phyloP scores from a whole-genome alignment of 2,329 filamentous ascomycete genomes.

The Chaetomiaceae sp. region DNA sequence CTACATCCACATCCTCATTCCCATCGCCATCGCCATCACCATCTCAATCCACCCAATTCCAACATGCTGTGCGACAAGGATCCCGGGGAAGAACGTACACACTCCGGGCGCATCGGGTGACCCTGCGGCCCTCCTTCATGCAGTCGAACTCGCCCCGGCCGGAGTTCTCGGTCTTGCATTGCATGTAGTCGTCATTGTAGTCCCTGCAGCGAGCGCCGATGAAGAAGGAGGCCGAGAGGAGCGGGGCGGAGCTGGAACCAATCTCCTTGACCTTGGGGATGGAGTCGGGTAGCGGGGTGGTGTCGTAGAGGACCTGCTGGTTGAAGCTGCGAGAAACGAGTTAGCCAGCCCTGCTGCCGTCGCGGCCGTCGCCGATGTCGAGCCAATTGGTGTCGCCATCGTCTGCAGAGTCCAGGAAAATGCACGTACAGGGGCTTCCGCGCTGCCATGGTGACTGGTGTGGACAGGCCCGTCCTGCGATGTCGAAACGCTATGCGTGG shows the following conservation, averaged over 20 bases:
- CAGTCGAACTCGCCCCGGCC: conserved; percentile 91
- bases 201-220: conserved; percentile 91
- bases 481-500: conserved; percentile 25
- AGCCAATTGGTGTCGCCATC: conserved; percentile 14
- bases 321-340: conserved; percentile 70
- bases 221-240: conserved; percentile 90
- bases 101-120: conserved; percentile 92
- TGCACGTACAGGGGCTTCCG: conserved; percentile 53
- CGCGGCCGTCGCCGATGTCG: not conserved
- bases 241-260: conserved; percentile 84
- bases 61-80: too few relatives aligned
- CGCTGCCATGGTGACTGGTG: conserved; percentile 52
- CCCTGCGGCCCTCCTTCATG: conserved; percentile 91
- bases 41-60: too few relatives aligned
- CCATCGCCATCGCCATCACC: too few relatives aligned
- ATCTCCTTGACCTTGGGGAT: conserved; percentile 94
- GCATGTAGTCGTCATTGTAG: conserved; percentile 99
- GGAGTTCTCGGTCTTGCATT: conserved; percentile 94
- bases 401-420: too few relatives aligned
- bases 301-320: conserved; percentile 89
- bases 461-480: conserved; percentile 27
- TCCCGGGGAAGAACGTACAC: conserved; percentile 69
- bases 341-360: conserved; percentile 1
- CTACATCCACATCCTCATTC: too few relatives aligned
- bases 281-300: conserved; percentile 84